Conservation (phyloP, 2,329 filamentous ascomycete species). For the Tolypocladium capitatum region DNA sequence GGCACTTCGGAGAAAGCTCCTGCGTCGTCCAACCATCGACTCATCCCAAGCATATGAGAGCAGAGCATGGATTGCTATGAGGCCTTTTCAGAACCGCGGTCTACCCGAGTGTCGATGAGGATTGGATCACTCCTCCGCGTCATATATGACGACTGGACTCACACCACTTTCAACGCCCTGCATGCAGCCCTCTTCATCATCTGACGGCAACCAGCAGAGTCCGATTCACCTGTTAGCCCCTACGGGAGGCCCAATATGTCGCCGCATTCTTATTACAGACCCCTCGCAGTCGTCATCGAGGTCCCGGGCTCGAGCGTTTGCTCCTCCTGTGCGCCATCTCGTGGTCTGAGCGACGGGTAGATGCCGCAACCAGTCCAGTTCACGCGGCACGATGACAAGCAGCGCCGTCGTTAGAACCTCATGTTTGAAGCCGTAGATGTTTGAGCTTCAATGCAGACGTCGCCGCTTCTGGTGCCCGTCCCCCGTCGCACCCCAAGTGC, state of each 20-base stretch:
- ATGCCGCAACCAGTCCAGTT: not conserved
- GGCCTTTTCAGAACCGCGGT: not conserved
- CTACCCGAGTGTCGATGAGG: not conserved
- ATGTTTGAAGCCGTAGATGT: not conserved
- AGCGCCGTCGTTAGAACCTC: not conserved
- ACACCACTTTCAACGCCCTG: not conserved
- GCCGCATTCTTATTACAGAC: not conserved
- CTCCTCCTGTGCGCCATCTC: not conserved
- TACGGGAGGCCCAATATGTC: not conserved
- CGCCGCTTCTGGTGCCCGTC: not conserved
- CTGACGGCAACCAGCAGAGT: not conserved
- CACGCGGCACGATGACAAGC: not conserved
- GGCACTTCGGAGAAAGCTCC: not conserved
- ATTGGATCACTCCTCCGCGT: not conserved
- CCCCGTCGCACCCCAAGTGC: not conserved
- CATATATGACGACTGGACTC: not conserved
- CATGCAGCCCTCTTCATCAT: not conserved
- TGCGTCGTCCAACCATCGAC: not conserved
- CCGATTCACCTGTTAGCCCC: not conserved
- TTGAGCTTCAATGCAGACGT: not conserved
- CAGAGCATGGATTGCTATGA: not conserved
- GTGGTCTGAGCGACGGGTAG: not conserved
- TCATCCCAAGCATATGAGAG: not conserved
- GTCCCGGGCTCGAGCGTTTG: not conserved
- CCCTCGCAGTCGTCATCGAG: too few species aligned